phyloP scores from a whole-genome alignment of 345 rosid genomes.

The Bruguiera sexangula region DNA sequence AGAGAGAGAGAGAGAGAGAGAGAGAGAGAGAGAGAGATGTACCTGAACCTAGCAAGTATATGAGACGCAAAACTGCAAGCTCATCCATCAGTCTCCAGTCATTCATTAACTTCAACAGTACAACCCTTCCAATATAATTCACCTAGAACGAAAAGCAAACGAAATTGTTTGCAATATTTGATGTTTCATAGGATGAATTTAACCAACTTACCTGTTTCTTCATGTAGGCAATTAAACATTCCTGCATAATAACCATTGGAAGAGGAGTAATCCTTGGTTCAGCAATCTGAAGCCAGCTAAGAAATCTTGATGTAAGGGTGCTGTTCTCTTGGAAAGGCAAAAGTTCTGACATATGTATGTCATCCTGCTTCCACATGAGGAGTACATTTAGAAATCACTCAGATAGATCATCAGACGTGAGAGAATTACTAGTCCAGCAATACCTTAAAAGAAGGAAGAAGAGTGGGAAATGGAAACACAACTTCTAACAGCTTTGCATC shows the following conservation, averaged over 20 bases:
- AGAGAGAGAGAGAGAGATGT: not conserved
- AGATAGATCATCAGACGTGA: slow-evolving; percentile 5
- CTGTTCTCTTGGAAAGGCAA: slow-evolving; percentile 88
- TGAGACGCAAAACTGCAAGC: slow-evolving; percentile 92
- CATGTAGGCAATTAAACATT: slow-evolving; percentile 66
- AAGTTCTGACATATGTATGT: slow-evolving; percentile 54
- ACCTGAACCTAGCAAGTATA: slow-evolving; percentile 98
- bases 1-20: too few species aligned
- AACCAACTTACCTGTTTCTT: slow-evolving; percentile 65
- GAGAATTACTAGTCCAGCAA: slow-evolving; percentile 13
- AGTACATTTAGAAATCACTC: slow-evolving; percentile 16
- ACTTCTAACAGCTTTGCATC: slow-evolving; percentile 56
- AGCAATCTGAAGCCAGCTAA: slow-evolving; percentile 59
- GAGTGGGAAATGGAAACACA: slow-evolving; percentile 88
- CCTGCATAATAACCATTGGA: slow-evolving; percentile 82
- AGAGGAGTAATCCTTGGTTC: slow-evolving; percentile 64
- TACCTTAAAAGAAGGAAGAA: slow-evolving; percentile 90
- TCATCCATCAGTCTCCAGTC: slow-evolving; percentile 97
- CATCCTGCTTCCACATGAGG: slow-evolving; percentile 50
- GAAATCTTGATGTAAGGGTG: slow-evolving; percentile 77
- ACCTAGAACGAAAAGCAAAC: slow-evolving; percentile 36
- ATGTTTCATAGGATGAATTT: slow-evolving; percentile 13
- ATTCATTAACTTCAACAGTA: slow-evolving; percentile 80
- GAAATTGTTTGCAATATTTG: not conserved
- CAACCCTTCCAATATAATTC: slow-evolving; percentile 66